Evolutionary conservation across 441 rosid genomes (phyloP).

Genomic region (Capsella rubella): DNA sequence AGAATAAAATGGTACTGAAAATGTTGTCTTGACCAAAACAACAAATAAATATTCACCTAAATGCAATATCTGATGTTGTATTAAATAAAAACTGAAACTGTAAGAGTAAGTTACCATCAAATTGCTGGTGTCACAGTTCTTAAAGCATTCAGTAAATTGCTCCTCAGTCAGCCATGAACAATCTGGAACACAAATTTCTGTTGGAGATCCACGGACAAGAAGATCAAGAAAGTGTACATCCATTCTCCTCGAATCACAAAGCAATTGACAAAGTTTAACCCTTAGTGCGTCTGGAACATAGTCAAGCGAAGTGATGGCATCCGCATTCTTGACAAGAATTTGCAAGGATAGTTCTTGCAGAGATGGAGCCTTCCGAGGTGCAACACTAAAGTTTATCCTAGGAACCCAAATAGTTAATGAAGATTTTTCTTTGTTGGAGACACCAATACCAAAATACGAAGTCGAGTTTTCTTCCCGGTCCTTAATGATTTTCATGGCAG

Average conservation of each 20-base stretch:
- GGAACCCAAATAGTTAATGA: constrained; percentile 69
- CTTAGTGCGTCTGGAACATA: constrained; percentile 76
- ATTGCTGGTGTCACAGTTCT: constrained; percentile 63
- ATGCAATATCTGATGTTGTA: not conserved
- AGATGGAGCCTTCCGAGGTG: constrained; percentile 54
- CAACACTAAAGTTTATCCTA: constrained; percentile 39
- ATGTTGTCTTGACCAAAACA: not conserved
- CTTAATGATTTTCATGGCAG: constrained; percentile 90
- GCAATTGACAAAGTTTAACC: constrained; percentile 67
- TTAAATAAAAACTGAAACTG: constrained; percentile 26
- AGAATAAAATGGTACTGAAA: not conserved
- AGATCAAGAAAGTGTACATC: constrained; percentile 58
- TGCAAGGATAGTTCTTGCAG: constrained; percentile 63
- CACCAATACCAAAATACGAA: constrained; percentile 21
- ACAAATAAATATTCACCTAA: not conserved
- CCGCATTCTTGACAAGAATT: constrained; percentile 72
- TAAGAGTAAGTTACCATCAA: constrained; percentile 61
- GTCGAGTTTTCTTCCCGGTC: constrained; percentile 59
- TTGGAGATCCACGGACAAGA: constrained; percentile 70
- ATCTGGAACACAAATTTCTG: constrained; percentile 71
- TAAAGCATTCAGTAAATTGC: constrained; percentile 62
- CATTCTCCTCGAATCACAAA: constrained; percentile 79
- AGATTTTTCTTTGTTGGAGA: constrained; percentile 40
- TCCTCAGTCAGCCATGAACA: constrained; percentile 95
- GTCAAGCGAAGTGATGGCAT: constrained; percentile 83